Conservation (phyloP, 1,139 yeast species). For the Saccharomycopsis hybrid region DNA sequence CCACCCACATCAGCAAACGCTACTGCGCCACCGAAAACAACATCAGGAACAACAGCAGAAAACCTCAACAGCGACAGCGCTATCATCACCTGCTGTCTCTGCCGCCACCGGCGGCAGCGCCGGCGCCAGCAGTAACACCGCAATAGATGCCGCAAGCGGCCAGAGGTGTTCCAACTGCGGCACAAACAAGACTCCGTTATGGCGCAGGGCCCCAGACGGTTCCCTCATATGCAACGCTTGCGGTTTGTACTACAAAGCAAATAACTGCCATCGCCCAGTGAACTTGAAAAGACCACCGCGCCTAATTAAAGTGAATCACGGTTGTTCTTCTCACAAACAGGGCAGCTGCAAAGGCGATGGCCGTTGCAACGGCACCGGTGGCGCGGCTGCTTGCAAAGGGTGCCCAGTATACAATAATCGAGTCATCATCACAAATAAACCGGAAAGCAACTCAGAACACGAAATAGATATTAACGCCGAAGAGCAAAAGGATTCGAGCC, state of each 20-base stretch:
- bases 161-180: conserved; percentile 53
- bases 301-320: conserved; percentile 38
- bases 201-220: conserved; percentile 57
- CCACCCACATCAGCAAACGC: neutral
- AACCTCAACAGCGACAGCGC: neutral
- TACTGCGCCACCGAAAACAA: neutral
- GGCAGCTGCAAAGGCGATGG: conserved; percentile 85
- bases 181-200: conserved; percentile 51
- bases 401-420: conserved; percentile 81
- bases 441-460: conserved; percentile 14
- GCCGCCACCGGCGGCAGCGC: neutral
- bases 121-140: neutral
- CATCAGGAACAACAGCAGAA: neutral
- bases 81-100: neutral
- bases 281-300: conserved; percentile 64
- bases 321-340: conserved; percentile 29
- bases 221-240: conserved; percentile 54
- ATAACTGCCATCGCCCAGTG: conserved; percentile 48
- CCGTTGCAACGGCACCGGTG: conserved; percentile 83
- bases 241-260: conserved; percentile 49
- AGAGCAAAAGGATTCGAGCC: too few species aligned
- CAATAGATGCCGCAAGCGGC: conserved; percentile 25
- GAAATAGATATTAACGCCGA: conserved; percentile 25
- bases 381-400: conserved; percentile 70
- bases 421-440: conserved; percentile 33